Base-by-base conservation (phyloP, 306 rosid genomes). In the Elaeagnus macrophylla region DNA sequence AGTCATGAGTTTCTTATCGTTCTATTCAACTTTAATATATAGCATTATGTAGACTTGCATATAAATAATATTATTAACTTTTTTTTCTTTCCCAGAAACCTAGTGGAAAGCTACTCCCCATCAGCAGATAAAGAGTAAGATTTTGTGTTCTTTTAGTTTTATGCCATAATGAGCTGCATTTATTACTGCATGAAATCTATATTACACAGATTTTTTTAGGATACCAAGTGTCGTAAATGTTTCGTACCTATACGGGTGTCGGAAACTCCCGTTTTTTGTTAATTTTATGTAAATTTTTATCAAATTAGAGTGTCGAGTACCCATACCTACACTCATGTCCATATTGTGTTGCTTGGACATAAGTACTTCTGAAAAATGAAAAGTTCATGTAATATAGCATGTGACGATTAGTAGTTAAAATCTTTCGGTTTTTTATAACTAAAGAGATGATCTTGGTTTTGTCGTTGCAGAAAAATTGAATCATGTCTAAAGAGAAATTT, bases 21-120 rank as follows among this genome's bases (percentile, higher is more conserved):
- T 48, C 39, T 56, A 25, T 25, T 25, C 32, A 25, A 25, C 32
- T 3, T 45, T 57, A 67, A 19, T 39, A 42, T 12, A 37, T 6
- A 14, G 35, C 12, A 66, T 39, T 56, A 8, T 53, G 37, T 41
- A 32, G 47, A 32, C 32, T 71, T 36, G 47, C 14, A 16, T 20
- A 51, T 18, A 73, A 65, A 54, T 25, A 3, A 25, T 25, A 25
- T 25, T 25, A 17, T 12, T 1, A 45, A 41, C 37, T 59, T 76
- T 56, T 25, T 53, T 51, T 6, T 50, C 75, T 78, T 20, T 73
- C 59, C n/a, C 91, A 90, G 97, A 72, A 90, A 90, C 70, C 64
- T 81, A 60, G 91, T 76, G 38, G 97, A 86, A 76, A 75, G 94
- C 75, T 85, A 83, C 81, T 77, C 95, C 51, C 52, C 83, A 9